Evolutionary conservation across 768 basidiomycete species (phyloP).

Genomic region (Artomyces pyxidatus): DNA sequence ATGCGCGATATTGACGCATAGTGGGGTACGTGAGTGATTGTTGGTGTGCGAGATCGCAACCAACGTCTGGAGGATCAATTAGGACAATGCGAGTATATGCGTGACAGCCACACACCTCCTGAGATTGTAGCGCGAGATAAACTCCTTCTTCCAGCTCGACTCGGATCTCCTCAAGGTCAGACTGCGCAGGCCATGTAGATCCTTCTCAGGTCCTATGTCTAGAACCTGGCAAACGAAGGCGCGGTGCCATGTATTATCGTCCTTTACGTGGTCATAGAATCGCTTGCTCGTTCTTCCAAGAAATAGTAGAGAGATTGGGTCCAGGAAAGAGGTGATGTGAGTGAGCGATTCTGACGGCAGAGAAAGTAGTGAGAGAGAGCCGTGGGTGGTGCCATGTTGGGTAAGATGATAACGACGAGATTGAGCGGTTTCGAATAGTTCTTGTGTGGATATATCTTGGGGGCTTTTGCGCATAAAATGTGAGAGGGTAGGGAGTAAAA

Average conservation of each 20-base stretch:
- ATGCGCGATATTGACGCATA: slow-evolving; percentile 48
- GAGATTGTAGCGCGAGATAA: slow-evolving; percentile 46
- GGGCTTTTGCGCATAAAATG: slow-evolving; percentile 66
- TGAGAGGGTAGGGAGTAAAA: slow-evolving; percentile 3
- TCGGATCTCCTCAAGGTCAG: slow-evolving; percentile 50
- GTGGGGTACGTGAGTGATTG: slow-evolving; percentile 57
- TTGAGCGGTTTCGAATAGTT: slow-evolving; percentile 25
- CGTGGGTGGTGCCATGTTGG: slow-evolving; percentile 19
- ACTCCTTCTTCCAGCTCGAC: slow-evolving; percentile 64
- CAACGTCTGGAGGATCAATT: slow-evolving; percentile 45
- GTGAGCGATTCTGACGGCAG: slow-evolving; percentile 69
- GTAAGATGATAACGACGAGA: slow-evolving; percentile 27
- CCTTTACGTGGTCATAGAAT: slow-evolving; percentile 58
- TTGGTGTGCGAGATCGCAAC: slow-evolving; percentile 52
- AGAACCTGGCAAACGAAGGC: slow-evolving; percentile 67
- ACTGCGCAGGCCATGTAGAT: slow-evolving; percentile 33
- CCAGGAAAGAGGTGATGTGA: slow-evolving; percentile 66
- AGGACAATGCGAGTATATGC: neutral
- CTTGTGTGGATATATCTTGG: slow-evolving; percentile 32
- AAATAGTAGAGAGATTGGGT: slow-evolving; percentile 51
- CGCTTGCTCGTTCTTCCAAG: slow-evolving; percentile 45
- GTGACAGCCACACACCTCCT: slow-evolving; percentile 34
- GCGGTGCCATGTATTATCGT: slow-evolving; percentile 74
- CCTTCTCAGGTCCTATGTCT: slow-evolving; percentile 56
- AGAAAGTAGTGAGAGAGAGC: slow-evolving; percentile 20